These are phyloP conservation scores for Aspergillus brasiliensis DNA, from an alignment of 2,329 filamentous ascomycete species.

Conservation along the genomic window DNA sequence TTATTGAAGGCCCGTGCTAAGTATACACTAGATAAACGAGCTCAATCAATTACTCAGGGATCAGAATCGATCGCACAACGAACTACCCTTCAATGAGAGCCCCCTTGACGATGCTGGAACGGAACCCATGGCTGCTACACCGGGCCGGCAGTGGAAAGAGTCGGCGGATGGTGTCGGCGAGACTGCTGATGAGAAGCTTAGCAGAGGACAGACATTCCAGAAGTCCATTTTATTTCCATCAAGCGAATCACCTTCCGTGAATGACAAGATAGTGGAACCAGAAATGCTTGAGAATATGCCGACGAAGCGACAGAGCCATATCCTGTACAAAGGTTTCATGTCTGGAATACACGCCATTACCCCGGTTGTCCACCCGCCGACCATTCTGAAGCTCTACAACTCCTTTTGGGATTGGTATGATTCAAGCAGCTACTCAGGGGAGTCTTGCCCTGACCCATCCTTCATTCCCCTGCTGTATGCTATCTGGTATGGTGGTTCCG, in stretches of 20 bases:
- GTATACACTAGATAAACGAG: slow-evolving; percentile 43
- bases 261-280: slow-evolving; percentile 37
- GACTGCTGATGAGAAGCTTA: slow-evolving; percentile 15
- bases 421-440: slow-evolving; percentile 37
- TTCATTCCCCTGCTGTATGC: slow-evolving; percentile 50
- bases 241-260: slow-evolving; percentile 37
- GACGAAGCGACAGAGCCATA: slow-evolving; percentile 48
- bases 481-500: slow-evolving; percentile 53
- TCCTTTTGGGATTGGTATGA: slow-evolving; percentile 52
- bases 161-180: slow-evolving; percentile 19
- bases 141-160: slow-evolving; percentile 23
- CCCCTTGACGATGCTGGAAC: slow-evolving; percentile 25
- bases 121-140: slow-evolving; percentile 19
- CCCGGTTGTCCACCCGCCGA: slow-evolving; percentile 48
- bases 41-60: slow-evolving; percentile 47
- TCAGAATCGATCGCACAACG: slow-evolving; percentile 41
- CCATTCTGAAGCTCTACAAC: slow-evolving; percentile 44
- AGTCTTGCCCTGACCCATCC: slow-evolving; percentile 42
- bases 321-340: slow-evolving; percentile 51
- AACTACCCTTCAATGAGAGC: slow-evolving; percentile 22
- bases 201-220: slow-evolving; percentile 34
- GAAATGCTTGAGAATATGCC: slow-evolving; percentile 47
- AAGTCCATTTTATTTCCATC: slow-evolving; percentile 42
- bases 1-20: slow-evolving; percentile 12
- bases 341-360: slow-evolving; percentile 50